A percentile compares a stretch with the other conserved stretches of the same genome.
Evolutionary conservation across 352 stramenopile species (phyloP).

Genomic region (Phytophthora lateralis): DNA sequence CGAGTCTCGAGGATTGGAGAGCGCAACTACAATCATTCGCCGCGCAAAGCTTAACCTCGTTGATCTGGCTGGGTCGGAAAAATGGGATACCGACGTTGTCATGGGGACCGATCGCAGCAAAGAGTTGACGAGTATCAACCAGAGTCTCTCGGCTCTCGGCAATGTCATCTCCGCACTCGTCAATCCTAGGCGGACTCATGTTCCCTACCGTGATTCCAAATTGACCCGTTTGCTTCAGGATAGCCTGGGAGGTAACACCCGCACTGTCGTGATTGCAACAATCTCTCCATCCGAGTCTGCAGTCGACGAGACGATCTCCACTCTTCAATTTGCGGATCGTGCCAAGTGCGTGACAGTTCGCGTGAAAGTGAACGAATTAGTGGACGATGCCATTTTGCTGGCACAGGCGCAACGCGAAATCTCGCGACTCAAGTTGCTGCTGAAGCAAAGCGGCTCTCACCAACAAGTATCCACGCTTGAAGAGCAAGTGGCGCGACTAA

Average conservation of each 20-base stretch:
- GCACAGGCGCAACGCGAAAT: conserved; percentile 80
- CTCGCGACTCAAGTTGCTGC: conserved; percentile 54
- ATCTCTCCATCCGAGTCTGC: conserved; percentile 78
- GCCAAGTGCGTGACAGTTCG: conserved; percentile 79
- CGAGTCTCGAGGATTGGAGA: conserved; percentile 69
- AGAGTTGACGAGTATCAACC: conserved; percentile 93
- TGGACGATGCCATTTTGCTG: conserved; percentile 80
- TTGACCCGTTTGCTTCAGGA: conserved; percentile 94
- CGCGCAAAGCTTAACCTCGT: conserved; percentile 91
- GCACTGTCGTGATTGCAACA: conserved; percentile 90
- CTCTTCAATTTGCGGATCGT: conserved; percentile 88
- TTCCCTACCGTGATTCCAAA: conserved; percentile 98
- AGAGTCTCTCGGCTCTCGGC: conserved; percentile 89
- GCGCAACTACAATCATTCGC: conserved; percentile 74
- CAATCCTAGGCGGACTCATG: conserved; percentile 72
- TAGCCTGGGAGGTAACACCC: conserved; percentile 85
- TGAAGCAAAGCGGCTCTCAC: conserved; percentile 51
- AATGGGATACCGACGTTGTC: conserved; percentile 82
- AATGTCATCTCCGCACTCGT: conserved; percentile 89
- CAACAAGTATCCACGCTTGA: conserved; percentile 48
- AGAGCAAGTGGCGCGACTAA: conserved; percentile 46
- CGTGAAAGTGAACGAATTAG: conserved; percentile 81
- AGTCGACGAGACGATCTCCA: conserved; percentile 92
- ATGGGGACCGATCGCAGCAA: conserved; percentile 76
- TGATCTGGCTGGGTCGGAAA: conserved; percentile 92